Evolutionary conservation across 805 yeast genomes (phyloP).

Genomic region (Lipomyces chichibuensis): DNA sequence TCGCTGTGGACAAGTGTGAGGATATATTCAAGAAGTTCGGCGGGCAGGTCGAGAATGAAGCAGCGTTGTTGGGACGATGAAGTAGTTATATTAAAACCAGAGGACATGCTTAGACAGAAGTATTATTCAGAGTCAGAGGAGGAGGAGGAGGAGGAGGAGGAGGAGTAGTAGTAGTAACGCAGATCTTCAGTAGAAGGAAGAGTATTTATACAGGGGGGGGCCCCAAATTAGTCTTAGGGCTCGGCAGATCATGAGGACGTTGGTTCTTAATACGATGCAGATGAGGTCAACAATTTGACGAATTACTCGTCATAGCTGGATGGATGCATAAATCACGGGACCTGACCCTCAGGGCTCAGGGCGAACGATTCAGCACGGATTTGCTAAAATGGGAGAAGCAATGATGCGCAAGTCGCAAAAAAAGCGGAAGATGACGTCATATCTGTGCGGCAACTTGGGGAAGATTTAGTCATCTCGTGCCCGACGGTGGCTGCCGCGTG

Average conservation of each 20-base stretch:
- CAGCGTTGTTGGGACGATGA: not conserved
- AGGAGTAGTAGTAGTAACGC: not conserved
- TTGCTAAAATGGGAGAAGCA: not conserved
- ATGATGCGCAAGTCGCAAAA: not conserved
- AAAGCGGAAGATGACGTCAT: not conserved
- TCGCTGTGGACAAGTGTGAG: constrained; percentile 21
- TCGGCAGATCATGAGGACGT: not conserved
- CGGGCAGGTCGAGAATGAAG: constrained; percentile 23
- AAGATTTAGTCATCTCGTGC: not conserved
- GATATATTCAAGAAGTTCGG: constrained; percentile 25
- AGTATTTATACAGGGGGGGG: not conserved
- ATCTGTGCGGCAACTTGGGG: not conserved
- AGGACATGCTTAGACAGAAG: not conserved
- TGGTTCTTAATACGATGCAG: not conserved
- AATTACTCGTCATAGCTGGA: no score
- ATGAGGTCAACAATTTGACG: not conserved
- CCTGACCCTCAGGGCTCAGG: no score
- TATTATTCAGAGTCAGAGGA: not conserved
- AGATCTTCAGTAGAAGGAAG: not conserved
- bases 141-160: not conserved
- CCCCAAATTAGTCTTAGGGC: not conserved
- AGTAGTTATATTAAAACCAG: not conserved
- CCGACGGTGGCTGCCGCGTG: not conserved
- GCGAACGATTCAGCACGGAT: no score
- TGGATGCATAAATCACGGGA: not conserved